Evolutionary conservation across 2,329 filamentous ascomycete species (phyloP), one percentile per base, ranked within the genome.

Genomic region (Neofusicoccum sp.): DNA sequence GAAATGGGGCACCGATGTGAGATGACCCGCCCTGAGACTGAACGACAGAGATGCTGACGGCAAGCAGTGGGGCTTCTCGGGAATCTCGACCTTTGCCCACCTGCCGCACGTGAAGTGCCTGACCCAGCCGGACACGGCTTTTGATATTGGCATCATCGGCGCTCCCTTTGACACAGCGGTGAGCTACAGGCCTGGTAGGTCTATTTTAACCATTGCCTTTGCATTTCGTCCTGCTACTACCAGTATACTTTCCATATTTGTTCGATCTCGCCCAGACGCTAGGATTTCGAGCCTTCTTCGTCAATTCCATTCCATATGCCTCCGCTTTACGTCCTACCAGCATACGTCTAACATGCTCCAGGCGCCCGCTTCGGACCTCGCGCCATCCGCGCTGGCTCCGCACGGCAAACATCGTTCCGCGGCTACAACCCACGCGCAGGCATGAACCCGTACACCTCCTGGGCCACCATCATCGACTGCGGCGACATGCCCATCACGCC

Each of bases 401-500:
- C 88, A 6, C 86, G 92, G 20, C 92, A 96, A 76, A 91, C 89
- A 12, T 83, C 86, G 2, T 90, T 89, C 73, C 85, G 91, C 43
- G 89, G 89, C 70, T 92, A 89, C 82, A 96, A 96, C 75, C 85
- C 89, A 2, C 86, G 91, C 24, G 91, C 91, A 1, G 83, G 82
- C 40, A 83, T 96, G 66, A 97, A 96, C 74, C 91, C 93, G 0
- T 96, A 95, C 77, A 79, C 80, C 41, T 88, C 84, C 59, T 93
- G 89, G 89, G 89, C 90, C 0, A 86, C 79, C 40, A 85, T 96
- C 62, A 80, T 93, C 54, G 93, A 97, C 79, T 97, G 93, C 73
- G 93, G 93, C 48, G 93, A 96, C 72, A 91, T 96, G 60, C 91
- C 93, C 30, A 82, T 96, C 65, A 90, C 89, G 0, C 92, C 92